A percentile compares a stretch with the other conserved stretches of the same genome.
Conservation (phyloP, 2,329 filamentous ascomycete genomes). For the Myrmaecium sp. region DNA sequence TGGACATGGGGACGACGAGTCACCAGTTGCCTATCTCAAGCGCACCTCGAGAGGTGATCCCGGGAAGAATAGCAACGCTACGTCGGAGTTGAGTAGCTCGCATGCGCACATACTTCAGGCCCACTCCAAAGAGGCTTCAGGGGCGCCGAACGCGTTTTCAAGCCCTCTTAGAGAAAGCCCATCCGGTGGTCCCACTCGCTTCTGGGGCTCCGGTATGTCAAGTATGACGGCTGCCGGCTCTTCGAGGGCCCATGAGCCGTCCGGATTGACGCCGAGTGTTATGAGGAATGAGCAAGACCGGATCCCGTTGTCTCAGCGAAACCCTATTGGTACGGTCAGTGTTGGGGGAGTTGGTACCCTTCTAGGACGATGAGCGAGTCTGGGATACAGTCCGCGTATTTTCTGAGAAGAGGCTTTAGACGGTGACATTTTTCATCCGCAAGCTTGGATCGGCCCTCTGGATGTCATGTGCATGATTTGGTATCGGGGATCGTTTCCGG, state of each 20-base stretch:
- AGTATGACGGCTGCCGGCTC: constrained; percentile 8
- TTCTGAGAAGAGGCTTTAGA: too few species aligned
- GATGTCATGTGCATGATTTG: too few species aligned
- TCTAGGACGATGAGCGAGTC: constrained; percentile 18
- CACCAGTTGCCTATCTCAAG: constrained; percentile 21
- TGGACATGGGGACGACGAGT: constrained; percentile 14
- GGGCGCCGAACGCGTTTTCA: constrained; percentile 9
- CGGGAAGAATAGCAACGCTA: constrained; percentile 12
- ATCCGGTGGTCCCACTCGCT: constrained; percentile 7
- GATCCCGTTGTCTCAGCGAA: constrained; percentile 13
- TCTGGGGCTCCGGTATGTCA: constrained; percentile 9
- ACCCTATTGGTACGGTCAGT: constrained; percentile 14
- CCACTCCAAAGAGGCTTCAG: constrained; percentile 14
- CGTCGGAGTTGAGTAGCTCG: constrained; percentile 11
- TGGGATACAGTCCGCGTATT: too few species aligned
- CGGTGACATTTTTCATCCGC: too few species aligned
- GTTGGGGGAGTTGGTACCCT: constrained; percentile 14
- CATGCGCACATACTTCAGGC: constrained; percentile 10
- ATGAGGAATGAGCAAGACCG: too few species aligned
- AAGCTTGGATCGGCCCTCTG: too few species aligned
- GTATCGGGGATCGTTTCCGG: too few species aligned
- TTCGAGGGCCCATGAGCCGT: constrained; percentile 7
- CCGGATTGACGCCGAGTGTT: constrained; percentile 9
- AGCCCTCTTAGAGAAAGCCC: constrained; percentile 9
- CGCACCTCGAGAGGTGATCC: constrained; percentile 13